Conservation (phyloP, 495 filamentous ascomycete species). For the Aspergillus bertholletiae region DNA sequence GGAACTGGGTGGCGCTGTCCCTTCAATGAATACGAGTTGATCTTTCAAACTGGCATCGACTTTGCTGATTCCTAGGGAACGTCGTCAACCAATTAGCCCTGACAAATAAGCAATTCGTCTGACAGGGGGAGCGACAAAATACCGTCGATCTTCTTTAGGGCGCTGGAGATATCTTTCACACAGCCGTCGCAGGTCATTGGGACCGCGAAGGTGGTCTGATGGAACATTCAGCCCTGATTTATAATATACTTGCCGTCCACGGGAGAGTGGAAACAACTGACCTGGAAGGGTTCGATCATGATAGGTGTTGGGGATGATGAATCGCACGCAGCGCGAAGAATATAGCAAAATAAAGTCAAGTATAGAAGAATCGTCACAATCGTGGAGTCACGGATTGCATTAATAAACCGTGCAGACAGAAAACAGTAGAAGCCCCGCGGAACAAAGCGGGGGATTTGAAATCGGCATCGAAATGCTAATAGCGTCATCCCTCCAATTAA, state of each 20-base stretch:
- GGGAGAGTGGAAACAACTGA: slow-evolving; percentile 17
- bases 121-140: slow-evolving; percentile 9
- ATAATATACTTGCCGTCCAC: neutral
- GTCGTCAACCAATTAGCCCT: neutral
- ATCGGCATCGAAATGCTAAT: slow-evolving; percentile 31
- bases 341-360: neutral
- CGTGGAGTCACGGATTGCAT: neutral
- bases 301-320: slow-evolving; percentile 8
- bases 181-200: slow-evolving; percentile 88
- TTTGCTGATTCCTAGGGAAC: slow-evolving; percentile 39
- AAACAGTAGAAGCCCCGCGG: slow-evolving; percentile 5
- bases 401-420: slow-evolving; percentile 1
- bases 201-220: slow-evolving; percentile 88
- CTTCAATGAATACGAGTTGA: slow-evolving; percentile 44
- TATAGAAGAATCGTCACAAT: neutral
- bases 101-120: neutral
- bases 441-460: slow-evolving; percentile 34
- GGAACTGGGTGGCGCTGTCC: slow-evolving; percentile 73
- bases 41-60: slow-evolving; percentile 47
- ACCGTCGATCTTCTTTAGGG: slow-evolving; percentile 71
- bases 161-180: slow-evolving; percentile 74
- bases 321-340: slow-evolving; percentile 4
- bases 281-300: slow-evolving; percentile 61
- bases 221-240: neutral
- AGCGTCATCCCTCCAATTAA: slow-evolving; percentile 33